Evolutionary conservation across 129 eudicot genomes (phyloP).

Genomic region (Escallonia herrerae): DNA sequence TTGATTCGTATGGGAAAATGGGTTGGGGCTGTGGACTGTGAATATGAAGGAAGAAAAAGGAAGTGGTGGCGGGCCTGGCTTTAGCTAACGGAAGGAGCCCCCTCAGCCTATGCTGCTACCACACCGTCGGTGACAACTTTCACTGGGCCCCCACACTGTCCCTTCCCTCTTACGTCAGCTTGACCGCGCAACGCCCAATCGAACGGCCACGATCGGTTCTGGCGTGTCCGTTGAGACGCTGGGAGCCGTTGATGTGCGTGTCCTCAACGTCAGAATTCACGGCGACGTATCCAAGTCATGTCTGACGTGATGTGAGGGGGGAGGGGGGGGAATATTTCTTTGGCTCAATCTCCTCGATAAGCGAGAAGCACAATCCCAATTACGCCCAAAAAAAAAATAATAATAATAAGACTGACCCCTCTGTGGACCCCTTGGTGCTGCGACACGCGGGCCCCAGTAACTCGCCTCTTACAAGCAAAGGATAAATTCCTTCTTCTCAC

Average conservation of each 20-base stretch:
- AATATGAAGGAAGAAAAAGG: conserved; percentile 78
- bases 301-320: conserved; percentile 44
- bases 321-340: conserved; percentile 26
- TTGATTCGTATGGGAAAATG: neutral
- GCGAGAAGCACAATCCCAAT: neutral
- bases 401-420: conserved; percentile 40
- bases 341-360: conserved; percentile 40
- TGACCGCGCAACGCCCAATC: neutral
- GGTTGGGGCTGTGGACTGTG: conserved; percentile 19
- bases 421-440: conserved; percentile 24
- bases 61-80: conserved; percentile 29
- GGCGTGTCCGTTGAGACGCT: neutral
- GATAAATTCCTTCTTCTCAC: conserved; percentile 50
- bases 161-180: neutral
- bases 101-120: neutral
- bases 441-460: conserved; percentile 35
- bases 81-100: too few relatives aligned
- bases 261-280: conserved; percentile 31
- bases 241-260: neutral
- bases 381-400: conserved; percentile 8
- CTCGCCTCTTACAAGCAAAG: conserved; percentile 72
- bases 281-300: conserved; percentile 25
- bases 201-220: conserved; percentile 3
- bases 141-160: conserved; percentile 24
- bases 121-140: conserved; percentile 44